Evolutionary conservation across 208 protist genomes (phyloP).

Genomic region (Acanthamoeba triangularis): DNA sequence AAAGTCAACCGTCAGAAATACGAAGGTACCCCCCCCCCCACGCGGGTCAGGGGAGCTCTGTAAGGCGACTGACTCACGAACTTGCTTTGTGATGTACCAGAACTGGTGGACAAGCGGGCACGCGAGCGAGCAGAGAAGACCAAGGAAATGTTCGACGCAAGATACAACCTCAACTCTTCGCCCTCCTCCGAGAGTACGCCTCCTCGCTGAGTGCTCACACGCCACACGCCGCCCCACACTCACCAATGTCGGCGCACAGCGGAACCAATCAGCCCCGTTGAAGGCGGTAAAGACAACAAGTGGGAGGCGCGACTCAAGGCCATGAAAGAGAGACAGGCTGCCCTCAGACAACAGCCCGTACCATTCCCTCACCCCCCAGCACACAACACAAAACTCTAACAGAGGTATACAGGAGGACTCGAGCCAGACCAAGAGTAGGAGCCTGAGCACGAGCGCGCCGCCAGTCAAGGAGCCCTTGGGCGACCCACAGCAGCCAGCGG

Average conservation of each 20-base stretch:
- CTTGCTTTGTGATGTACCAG: neutral
- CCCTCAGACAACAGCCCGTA: neutral
- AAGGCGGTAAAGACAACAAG: neutral
- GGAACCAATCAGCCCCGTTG: neutral
- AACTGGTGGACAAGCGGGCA: conserved; percentile 26
- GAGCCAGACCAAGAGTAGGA: neutral
- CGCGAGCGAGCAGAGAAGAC: conserved; percentile 43
- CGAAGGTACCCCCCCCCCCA: neutral
- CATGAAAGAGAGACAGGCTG: conserved; percentile 20
- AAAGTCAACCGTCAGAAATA: conserved; percentile 25
- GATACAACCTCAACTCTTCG: neutral
- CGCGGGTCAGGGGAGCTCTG: neutral
- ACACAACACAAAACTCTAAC: no score
- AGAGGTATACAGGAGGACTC: neutral
- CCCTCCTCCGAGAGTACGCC: neutral
- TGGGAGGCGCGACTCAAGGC: conserved; percentile 10
- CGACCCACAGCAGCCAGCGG: neutral
- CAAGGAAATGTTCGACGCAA: conserved; percentile 31
- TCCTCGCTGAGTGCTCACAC: neutral
- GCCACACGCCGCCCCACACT: no score
- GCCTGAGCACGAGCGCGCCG: neutral
- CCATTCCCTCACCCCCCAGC: no score
- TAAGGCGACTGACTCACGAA: no score
- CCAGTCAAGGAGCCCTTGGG: neutral
- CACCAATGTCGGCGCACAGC: neutral